Conservation (phyloP, 805 yeast species). For the Cyberlindnera suaveolens region DNA sequence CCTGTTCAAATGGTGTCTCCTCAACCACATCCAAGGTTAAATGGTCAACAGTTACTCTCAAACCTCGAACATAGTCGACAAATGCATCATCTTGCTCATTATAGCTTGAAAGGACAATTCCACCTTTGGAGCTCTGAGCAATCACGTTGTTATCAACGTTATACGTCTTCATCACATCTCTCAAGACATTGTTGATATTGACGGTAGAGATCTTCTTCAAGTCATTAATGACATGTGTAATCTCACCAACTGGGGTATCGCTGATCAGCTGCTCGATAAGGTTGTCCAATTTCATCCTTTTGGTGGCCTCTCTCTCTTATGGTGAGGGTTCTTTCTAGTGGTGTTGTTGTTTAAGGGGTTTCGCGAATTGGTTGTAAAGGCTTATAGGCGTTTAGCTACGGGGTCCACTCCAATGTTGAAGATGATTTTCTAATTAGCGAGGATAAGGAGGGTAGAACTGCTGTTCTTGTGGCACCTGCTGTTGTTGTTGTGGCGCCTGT, state of each 20-base stretch:
- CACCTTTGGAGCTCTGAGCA: constrained; percentile 24
- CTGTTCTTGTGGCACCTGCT: constrained; percentile 24
- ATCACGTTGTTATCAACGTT: constrained; percentile 33
- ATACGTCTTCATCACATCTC: constrained; percentile 33
- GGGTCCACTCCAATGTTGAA: background rate
- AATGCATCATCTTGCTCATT: constrained; percentile 46
- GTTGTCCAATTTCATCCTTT: constrained; percentile 4
- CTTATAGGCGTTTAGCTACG: constrained; percentile 25
- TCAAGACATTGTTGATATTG: constrained; percentile 28
- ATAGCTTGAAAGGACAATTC: constrained; percentile 34
- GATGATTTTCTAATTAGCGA: background rate
- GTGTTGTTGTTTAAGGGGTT: too few relatives aligned
- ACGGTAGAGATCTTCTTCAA: constrained; percentile 37
- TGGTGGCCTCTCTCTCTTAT: background rate
- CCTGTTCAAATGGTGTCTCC: constrained; percentile 35
- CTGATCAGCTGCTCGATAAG: constrained; percentile 6
- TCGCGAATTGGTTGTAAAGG: too few relatives aligned
- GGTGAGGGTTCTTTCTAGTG: background rate
- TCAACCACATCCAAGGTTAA: constrained; percentile 42
- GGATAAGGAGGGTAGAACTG: constrained; percentile 25
- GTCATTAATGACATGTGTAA: constrained; percentile 32
- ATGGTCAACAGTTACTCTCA: constrained; percentile 56
- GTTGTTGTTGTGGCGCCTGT: constrained; percentile 34
- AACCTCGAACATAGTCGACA: constrained; percentile 43
- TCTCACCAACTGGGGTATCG: constrained; percentile 13